Percentiles rank a stretch among this genome's conserved stretches.
Conservation (phyloP, 177 flowering plant genomes). For the Vitis hybrid region DNA sequence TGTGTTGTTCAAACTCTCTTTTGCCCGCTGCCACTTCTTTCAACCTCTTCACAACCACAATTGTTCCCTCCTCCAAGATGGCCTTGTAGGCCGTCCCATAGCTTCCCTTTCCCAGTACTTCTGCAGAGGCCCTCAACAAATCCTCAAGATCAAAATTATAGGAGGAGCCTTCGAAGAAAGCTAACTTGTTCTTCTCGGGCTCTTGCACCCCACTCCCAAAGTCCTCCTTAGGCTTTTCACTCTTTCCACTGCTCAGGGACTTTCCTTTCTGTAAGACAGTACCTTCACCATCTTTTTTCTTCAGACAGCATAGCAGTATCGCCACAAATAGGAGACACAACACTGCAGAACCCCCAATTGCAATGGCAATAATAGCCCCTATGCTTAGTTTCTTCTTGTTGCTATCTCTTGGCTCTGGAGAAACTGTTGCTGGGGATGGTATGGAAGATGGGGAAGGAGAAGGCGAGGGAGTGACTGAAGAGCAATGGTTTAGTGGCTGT, state of each 20-base stretch:
- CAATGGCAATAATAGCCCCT: slow-evolving; percentile 63
- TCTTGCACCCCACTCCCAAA: slow-evolving; percentile 69
- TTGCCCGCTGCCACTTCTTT: slow-evolving; percentile 39
- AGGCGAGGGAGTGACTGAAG: slow-evolving; percentile 35
- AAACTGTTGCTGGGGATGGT: slow-evolving; percentile 30
- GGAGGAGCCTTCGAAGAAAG: slow-evolving; percentile 45
- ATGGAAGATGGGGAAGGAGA: slow-evolving; percentile 38
- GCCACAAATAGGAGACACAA: slow-evolving; percentile 37
- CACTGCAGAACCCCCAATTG: slow-evolving; percentile 46
- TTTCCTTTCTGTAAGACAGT: slow-evolving; percentile 34
- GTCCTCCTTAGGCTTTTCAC: slow-evolving; percentile 60
- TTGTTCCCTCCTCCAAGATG: slow-evolving; percentile 49
- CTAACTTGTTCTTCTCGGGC: slow-evolving; percentile 54
- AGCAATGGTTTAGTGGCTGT: slow-evolving; percentile 58
- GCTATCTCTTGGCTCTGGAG: slow-evolving; percentile 16
- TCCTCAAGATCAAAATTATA: slow-evolving; percentile 61
- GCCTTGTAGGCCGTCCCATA: slow-evolving; percentile 61
- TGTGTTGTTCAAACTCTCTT: slow-evolving; percentile 35
- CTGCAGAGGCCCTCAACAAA: slow-evolving; percentile 56
- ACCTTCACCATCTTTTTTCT: slow-evolving; percentile 34
- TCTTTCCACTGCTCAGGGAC: slow-evolving; percentile 38
- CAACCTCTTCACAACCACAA: slow-evolving; percentile 57
- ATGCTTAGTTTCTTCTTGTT: slow-evolving; percentile 45
- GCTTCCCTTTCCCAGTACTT: slow-evolving; percentile 63
- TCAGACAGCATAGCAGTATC: slow-evolving; percentile 44